Percentiles rank a stretch among this genome's conserved stretches.
Evolutionary conservation across 305 asterid genomes (phyloP).

Genomic region (Rubia peregrina): DNA sequence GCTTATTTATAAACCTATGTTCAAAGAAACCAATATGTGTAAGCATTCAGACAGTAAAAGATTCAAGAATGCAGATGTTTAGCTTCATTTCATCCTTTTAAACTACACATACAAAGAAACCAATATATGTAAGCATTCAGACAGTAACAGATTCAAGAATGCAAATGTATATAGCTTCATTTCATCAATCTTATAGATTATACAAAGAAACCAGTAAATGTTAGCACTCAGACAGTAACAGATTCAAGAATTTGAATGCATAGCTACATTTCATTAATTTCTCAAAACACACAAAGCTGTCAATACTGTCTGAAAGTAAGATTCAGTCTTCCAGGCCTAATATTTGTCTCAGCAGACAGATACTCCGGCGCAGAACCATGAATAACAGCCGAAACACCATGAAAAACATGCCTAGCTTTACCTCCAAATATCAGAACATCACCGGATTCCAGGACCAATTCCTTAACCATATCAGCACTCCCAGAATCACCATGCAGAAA

Average conservation of each 20-base stretch:
- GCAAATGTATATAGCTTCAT: not conserved
- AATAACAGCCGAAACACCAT: conserved; percentile 49
- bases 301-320: conserved; percentile 70
- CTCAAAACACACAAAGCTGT: not conserved
- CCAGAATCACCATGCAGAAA: conserved; percentile 49
- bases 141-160: not conserved
- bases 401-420: conserved; percentile 52
- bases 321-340: conserved; percentile 67
- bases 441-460: conserved; percentile 58
- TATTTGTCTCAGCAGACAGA: conserved; percentile 43
- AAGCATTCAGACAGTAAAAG: not conserved
- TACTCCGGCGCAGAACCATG: conserved; percentile 40
- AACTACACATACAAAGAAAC: no score
- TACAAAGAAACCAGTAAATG: no score
- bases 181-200: not conserved
- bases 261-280: not conserved
- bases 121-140: no score
- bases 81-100: conserved; percentile 1
- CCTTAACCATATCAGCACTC: conserved; percentile 38
- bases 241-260: no score
- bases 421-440: conserved; percentile 81
- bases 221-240: no score
- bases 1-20: not conserved
- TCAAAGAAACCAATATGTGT: not conserved
- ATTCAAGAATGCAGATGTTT: not conserved